Evolutionary conservation across 2,329 filamentous ascomycete genomes (phyloP).

Genomic region (Aspergillus alliaceus): DNA sequence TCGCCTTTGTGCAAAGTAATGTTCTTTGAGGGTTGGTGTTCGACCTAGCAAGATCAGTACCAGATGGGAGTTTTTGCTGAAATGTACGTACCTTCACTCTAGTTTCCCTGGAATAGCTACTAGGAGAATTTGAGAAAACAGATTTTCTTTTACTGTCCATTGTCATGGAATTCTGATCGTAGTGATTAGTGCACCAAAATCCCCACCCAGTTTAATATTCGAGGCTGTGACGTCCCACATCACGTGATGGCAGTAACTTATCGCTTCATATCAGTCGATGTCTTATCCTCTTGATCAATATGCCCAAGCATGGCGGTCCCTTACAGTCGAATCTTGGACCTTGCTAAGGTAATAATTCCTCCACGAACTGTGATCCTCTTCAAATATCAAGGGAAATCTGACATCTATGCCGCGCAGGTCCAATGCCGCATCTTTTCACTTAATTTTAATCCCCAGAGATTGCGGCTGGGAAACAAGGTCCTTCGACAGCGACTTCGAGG

Average conservation of each 20-base stretch:
- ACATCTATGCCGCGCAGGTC: constrained; percentile 54
- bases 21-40: not conserved
- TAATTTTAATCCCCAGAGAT: constrained; percentile 80
- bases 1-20: not conserved
- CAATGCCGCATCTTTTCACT: constrained; percentile 92
- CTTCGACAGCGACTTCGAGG: constrained; percentile 84
- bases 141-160: constrained; percentile 31
- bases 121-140: constrained; percentile 4
- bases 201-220: no score
- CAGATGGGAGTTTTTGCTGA: not conserved
- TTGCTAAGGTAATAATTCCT: constrained; percentile 67
- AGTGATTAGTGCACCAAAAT: not conserved
- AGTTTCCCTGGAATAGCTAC: constrained; percentile 10
- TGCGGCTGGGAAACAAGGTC: constrained; percentile 87
- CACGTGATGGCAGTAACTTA: not conserved
- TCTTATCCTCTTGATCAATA: not conserved
- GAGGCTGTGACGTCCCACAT: not conserved
- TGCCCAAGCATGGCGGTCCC: constrained; percentile 50
- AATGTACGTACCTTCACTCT: constrained; percentile 18
- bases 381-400: not conserved
- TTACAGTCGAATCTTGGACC: constrained; percentile 58
- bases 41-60: not conserved
- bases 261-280: not conserved
- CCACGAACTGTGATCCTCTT: not conserved
- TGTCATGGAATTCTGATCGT: not conserved